Conservation (phyloP, 2,329 filamentous ascomycete genomes). For the Conoideocrella luteorostrata region DNA sequence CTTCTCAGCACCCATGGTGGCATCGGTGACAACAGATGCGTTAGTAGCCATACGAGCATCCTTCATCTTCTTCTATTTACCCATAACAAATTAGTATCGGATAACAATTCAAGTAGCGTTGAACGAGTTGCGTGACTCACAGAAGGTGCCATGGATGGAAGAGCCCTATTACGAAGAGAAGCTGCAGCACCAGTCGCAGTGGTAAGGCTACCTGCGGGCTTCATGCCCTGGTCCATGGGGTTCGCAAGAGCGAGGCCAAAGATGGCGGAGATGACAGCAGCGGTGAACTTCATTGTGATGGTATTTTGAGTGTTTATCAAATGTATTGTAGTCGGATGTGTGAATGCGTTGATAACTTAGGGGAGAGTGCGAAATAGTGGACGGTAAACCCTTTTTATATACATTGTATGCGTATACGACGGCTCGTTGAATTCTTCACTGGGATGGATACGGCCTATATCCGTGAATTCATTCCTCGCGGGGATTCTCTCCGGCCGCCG, state of each 20-base stretch:
- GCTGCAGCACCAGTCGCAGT: background rate
- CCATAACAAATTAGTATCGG: no score
- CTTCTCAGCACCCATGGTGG: background rate
- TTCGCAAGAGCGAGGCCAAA: background rate
- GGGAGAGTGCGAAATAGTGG: no score
- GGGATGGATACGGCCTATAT: background rate
- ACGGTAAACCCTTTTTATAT: no score
- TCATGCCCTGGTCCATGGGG: background rate
- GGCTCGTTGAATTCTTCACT: background rate
- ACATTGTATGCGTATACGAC: no score
- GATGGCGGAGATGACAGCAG: constrained; percentile 1
- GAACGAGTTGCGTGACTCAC: no score
- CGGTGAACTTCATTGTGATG: constrained; percentile 3
- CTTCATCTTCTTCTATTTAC: background rate
- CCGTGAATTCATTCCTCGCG: background rate
- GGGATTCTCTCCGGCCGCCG: no score
- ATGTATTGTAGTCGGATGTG: background rate
- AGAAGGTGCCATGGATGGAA: background rate
- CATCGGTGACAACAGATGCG: background rate
- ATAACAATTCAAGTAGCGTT: no score
- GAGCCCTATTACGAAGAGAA: background rate
- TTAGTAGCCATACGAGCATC: background rate
- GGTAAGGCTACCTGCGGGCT: background rate
- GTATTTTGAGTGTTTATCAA: background rate
- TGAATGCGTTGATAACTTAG: background rate